Percentiles rank a stretch among this genome's conserved stretches.
Evolutionary conservation across 116 monocot species (phyloP).

Genomic region (Cymodocea nodosa): DNA sequence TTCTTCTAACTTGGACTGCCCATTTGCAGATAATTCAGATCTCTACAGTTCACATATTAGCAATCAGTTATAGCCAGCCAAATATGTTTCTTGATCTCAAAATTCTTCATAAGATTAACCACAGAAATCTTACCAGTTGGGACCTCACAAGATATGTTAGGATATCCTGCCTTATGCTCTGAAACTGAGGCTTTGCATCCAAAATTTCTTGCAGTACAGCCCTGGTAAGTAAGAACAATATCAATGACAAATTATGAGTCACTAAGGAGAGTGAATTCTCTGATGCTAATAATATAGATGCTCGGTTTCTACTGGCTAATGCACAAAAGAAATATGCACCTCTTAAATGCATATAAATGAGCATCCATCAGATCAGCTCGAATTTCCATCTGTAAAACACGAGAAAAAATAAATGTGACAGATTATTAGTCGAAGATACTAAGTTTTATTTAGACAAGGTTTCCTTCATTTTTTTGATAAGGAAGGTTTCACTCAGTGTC

Average conservation of each 20-base stretch:
- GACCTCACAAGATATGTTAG: constrained; percentile 87
- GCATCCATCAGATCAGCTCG: constrained; percentile 99
- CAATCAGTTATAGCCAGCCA: constrained; percentile 11
- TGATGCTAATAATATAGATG: no score
- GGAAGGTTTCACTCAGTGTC: no score
- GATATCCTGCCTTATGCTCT: constrained; percentile 83
- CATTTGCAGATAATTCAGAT: constrained; percentile 50
- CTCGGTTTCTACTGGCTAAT: no score
- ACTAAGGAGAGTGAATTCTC: no score
- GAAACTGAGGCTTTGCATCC: constrained; percentile 56
- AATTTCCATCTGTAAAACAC: constrained; percentile 73
- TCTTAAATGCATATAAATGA: constrained; percentile 96
- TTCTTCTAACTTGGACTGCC: constrained; percentile 30
- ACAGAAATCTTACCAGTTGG: constrained; percentile 55
- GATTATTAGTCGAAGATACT: not conserved
- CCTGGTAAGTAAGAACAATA: constrained; percentile 23
- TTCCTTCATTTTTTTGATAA: no score
- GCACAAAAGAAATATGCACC: constrained; percentile 26
- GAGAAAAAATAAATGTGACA: not conserved
- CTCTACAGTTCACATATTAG: constrained; percentile 42
- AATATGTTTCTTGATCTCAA: not conserved
- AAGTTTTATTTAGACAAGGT: no score
- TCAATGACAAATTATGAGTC: not conserved
- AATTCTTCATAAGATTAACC: not conserved
- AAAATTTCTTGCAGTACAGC: constrained; percentile 67